phyloP scores from a whole-genome alignment of 768 basidiomycete species.

The Russula olivacea region DNA sequence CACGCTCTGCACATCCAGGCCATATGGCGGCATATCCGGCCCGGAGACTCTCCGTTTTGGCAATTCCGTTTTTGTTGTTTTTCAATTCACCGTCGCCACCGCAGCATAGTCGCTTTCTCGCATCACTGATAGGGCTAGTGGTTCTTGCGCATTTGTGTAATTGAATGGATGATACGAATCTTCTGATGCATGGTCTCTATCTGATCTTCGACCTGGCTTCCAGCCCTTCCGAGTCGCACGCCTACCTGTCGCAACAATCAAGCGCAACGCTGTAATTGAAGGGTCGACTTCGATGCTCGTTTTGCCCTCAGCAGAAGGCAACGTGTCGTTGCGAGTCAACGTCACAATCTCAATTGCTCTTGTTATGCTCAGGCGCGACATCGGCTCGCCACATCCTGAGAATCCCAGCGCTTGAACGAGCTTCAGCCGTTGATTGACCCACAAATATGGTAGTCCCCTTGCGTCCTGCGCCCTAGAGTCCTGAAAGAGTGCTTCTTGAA shows the following conservation, averaged over 20 bases:
- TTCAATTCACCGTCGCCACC: not conserved
- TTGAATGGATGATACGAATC: not conserved
- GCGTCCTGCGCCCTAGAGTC: not conserved
- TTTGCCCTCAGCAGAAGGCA: no score
- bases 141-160: not conserved
- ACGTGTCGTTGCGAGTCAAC: not conserved
- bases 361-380: not conserved
- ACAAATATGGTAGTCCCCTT: slow-evolving; percentile 9
- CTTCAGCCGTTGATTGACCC: not conserved
- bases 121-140: not conserved
- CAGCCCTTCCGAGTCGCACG: not conserved
- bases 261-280: not conserved
- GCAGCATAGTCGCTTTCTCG: not conserved
- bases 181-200: not conserved
- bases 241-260: no score
- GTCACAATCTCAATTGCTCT: no score
- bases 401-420: not conserved
- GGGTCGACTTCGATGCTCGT: not conserved
- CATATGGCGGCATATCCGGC: not conserved
- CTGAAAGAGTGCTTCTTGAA: not conserved
- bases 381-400: not conserved
- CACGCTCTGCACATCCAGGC: not conserved
- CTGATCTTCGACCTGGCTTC: not conserved
- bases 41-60: not conserved
- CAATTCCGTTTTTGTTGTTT: not conserved